A percentile compares a stretch with the other conserved stretches of the same genome.
phyloP scores from a whole-genome alignment of 116 monocot genomes.

The Papilionanthe hybrid region DNA sequence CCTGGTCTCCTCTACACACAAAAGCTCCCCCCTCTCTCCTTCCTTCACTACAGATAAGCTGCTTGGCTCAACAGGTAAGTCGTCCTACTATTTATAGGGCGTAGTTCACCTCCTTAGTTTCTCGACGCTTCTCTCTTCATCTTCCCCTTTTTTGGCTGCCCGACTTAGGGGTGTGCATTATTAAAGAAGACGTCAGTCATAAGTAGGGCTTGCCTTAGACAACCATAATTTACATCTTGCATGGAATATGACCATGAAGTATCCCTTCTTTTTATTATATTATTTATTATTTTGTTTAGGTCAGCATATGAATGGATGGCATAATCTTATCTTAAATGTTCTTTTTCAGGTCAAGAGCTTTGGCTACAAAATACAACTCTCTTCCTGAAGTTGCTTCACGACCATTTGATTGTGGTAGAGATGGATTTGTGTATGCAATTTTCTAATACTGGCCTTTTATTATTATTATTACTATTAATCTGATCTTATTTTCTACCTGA shows the following conservation, averaged over 20 bases:
- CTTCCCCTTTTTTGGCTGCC: too few relatives aligned
- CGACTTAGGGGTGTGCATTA: too few relatives aligned
- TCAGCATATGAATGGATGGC: not conserved
- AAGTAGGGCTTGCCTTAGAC: not conserved
- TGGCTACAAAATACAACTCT: constrained; percentile 78
- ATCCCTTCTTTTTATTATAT: not conserved
- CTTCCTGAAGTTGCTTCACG: constrained; percentile 67
- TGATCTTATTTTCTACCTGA: constrained; percentile 13
- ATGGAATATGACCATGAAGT: not conserved
- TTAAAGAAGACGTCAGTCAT: not conserved
- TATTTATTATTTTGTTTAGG: not conserved
- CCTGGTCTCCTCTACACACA: too few relatives aligned
- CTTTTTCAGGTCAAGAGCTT: constrained; percentile 73
- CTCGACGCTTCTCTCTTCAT: too few relatives aligned
- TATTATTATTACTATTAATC: too few relatives aligned
- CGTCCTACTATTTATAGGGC: too few relatives aligned
- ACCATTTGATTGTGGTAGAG: constrained; percentile 92
- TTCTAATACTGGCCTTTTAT: constrained; percentile 9
- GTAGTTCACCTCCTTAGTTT: too few relatives aligned
- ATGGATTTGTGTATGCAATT: constrained; percentile 88
- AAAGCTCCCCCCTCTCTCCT: too few relatives aligned
- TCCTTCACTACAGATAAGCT: too few relatives aligned
- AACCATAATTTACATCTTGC: not conserved
- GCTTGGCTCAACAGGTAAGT: too few relatives aligned
- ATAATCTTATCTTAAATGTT: not conserved